Base-by-base conservation (phyloP, 768 basidiomycete species). In the Lactarius evosmus region DNA sequence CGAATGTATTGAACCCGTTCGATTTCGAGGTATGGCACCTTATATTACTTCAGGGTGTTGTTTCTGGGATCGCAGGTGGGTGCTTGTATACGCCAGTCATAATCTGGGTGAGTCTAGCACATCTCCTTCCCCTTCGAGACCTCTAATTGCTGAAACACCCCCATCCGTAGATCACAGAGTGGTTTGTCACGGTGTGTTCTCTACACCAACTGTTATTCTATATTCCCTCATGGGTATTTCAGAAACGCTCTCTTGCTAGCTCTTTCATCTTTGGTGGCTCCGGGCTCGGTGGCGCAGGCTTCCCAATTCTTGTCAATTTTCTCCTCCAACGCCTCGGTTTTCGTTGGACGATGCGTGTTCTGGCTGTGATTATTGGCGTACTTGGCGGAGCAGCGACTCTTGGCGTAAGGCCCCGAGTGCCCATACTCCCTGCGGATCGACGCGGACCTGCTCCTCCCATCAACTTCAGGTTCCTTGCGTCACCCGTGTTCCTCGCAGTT, bases 231-330 rank as follows among this genome's bases (percentile, higher is more conserved):
- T n/a, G 14, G 7, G 14, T 19, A 25, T 46, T 32, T 49, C 27
- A 44, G 36, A 64, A 68, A 19, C 67, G 69, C 56, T 69, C 69
- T 6, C 63, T 71, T 8, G 70, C 70, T 2, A 64, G 64, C 11
- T 70, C 70, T 30, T 69, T 70, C 44, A 68, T 71, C 55, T 71
- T 70, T 44, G 67, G 70, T 1, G 68, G 72, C 9, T 69, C 69
- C 36, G 69, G 70, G 49, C 51, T 69, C 4, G 69, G 70, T 4
- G 68, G 69, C 8, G 71, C 69, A 59, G 61, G 51, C 11, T 72
- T 71, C 33, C 71, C 70, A 0, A 66, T 68, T 59, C 32, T 65
- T 6, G 56, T 69, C 51, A 66, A 68, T 30, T 51, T 52, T 8
- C 51, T 71, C 7, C 63, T 72, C 4, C 58, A 65, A 25, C 54